Conservation (phyloP, 1,284 basidiomycete genomes). For the Apiotrichum mycotoxinovorans region DNA sequence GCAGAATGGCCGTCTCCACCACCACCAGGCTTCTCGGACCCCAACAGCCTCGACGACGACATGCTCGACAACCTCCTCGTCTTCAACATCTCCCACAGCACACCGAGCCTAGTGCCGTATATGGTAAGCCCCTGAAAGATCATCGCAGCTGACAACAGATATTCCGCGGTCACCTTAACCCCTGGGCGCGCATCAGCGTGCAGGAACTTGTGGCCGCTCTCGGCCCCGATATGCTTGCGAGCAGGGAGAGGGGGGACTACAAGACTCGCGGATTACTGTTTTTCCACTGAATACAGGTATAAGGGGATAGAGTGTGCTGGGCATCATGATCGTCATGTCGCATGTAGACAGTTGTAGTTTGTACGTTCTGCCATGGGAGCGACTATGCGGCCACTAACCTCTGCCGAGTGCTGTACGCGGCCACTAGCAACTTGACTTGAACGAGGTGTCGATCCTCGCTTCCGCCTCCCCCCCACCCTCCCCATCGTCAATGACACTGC, state of each 20-base stretch:
- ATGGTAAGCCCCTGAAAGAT: neutral
- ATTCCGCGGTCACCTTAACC: constrained; percentile 3
- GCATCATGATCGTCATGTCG: neutral
- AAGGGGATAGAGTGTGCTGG: neutral
- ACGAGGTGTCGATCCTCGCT: too few relatives aligned
- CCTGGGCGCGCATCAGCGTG: neutral
- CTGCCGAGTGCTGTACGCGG: too few relatives aligned
- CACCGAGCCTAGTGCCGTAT: constrained; percentile 8
- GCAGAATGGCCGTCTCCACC: constrained; percentile 32
- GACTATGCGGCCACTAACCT: too few relatives aligned
- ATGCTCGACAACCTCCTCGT: constrained; percentile 32
- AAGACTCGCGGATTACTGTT: constrained; percentile 8
- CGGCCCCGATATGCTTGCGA: constrained; percentile 13
- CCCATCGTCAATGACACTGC: too few relatives aligned
- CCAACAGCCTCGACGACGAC: constrained; percentile 15
- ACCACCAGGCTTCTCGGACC: constrained; percentile 42
- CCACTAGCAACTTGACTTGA: too few relatives aligned
- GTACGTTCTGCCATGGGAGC: too few relatives aligned
- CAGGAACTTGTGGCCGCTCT: constrained; percentile 15
- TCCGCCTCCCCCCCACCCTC: too few relatives aligned
- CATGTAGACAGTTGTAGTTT: too few relatives aligned
- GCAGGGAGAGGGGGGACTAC: neutral
- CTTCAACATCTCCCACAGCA: constrained; percentile 14
- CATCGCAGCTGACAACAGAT: neutral
- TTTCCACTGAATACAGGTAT: constrained; percentile 5